Evolutionary conservation across 2,329 filamentous ascomycete species (phyloP).

Genomic region (Aschersonia sp.): DNA sequence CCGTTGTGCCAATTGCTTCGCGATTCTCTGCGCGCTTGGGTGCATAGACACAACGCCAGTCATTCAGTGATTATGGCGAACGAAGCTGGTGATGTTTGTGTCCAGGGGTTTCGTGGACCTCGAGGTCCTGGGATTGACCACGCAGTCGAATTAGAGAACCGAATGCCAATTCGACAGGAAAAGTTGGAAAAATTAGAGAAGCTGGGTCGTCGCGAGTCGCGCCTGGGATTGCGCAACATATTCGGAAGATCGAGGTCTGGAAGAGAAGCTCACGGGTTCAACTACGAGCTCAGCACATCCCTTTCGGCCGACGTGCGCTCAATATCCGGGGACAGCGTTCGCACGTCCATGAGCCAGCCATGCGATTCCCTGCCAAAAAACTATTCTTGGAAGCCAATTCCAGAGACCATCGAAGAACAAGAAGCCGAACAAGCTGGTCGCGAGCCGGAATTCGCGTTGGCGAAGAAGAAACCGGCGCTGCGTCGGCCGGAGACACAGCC

Average conservation of each 20-base stretch:
- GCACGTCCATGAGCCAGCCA: background rate
- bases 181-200: conserved; percentile 21
- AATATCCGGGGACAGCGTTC: conserved; percentile 13
- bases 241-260: conserved; percentile 30
- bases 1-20: background rate
- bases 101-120: conserved; percentile 15
- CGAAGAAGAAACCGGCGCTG: conserved; percentile 4
- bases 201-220: conserved; percentile 33
- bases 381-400: conserved; percentile 20
- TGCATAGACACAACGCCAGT: background rate
- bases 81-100: background rate
- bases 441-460: conserved; percentile 1
- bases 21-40: background rate
- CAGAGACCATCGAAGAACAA: conserved; percentile 8
- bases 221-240: conserved; percentile 33
- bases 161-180: conserved; percentile 19
- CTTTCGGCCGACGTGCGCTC: conserved; percentile 25
- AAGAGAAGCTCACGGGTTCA: conserved; percentile 18
- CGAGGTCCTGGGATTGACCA: conserved; percentile 1
- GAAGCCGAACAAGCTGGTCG: conserved; percentile 4
- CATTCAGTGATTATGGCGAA: conserved; percentile 2
- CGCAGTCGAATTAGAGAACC: conserved; percentile 3
- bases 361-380: conserved; percentile 8
- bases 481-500: background rate
- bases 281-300: conserved; percentile 14